Conservation (phyloP, 768 basidiomycete species). For the Auricularia auricula-judae region DNA sequence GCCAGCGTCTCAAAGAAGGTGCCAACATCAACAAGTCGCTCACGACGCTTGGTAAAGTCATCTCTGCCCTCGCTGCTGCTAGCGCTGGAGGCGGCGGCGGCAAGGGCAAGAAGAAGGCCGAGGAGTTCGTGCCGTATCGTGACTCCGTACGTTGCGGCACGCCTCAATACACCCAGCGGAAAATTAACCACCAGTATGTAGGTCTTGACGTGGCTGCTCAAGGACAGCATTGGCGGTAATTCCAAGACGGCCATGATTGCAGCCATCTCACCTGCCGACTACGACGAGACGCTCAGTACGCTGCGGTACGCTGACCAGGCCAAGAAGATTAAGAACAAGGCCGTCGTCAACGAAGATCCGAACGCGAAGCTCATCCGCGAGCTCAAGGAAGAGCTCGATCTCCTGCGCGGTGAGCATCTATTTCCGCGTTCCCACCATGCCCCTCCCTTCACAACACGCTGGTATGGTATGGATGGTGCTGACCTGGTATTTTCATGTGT, state of each 20-base stretch:
- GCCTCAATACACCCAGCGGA: neutral
- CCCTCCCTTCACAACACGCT: constrained; percentile 3
- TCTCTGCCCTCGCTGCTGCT: constrained; percentile 70
- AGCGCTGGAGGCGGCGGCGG: constrained; percentile 45
- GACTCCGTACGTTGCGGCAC: constrained; percentile 61
- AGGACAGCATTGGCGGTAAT: constrained; percentile 94
- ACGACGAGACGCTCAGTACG: constrained; percentile 94
- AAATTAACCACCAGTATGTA: constrained; percentile 19
- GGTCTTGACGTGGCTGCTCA: constrained; percentile 96
- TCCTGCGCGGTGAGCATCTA: constrained; percentile 58
- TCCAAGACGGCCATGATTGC: constrained; percentile 99
- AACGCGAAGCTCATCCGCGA: constrained; percentile 98
- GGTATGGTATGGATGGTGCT: too few species aligned
- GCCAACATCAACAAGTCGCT: constrained; percentile 98
- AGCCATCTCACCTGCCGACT: constrained; percentile 96
- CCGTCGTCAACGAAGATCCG: constrained; percentile 98
- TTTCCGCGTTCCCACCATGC: constrained; percentile 9
- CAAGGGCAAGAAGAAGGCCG: constrained; percentile 75
- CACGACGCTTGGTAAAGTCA: constrained; percentile 96
- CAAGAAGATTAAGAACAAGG: constrained; percentile 99
- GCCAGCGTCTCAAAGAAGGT: constrained; percentile 91
- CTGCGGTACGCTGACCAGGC: constrained; percentile 97
- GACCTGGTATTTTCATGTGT: neutral
- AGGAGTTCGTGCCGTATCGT: constrained; percentile 93
- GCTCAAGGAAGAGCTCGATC: constrained; percentile 94